Base-by-base conservation (phyloP, 306 rosid genomes). In the Mimosa pudica region DNA sequence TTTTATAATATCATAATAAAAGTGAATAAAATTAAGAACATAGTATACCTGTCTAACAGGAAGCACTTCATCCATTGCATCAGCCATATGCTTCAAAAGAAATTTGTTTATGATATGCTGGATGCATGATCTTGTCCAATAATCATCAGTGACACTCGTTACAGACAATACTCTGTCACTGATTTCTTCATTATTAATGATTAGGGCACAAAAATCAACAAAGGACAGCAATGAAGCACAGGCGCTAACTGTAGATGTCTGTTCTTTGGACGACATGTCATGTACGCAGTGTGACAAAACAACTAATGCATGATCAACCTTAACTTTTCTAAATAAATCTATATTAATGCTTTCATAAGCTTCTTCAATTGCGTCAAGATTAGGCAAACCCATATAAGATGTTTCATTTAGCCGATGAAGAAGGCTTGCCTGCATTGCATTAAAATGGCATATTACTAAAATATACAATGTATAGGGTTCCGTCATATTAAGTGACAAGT, bases 251-350 rank as follows among this genome's bases (percentile, higher is more conserved):
- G 91, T 77, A 80, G 89, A 85, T 73, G 88, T 91, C 67, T 88
- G 83, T 78, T 95, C 98, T 74, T 75, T 88, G 63, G 97, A 91
- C 49, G 95, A 85, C 97, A 95, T 89, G 87, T 95, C 95, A 82
- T 82, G 89, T 81, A 95, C 98, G 82, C 89, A 95, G 79, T 95
- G 98, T 20, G 98, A 91, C 83, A 95, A 80, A 84, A 95, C 77
- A 81, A 95, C 86, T 73, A 90, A 83, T 55, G 92, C 89, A 46
- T 92, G 97, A 58, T 92, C 91, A 76, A 82, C 90, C 47, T 54
- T 85, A 52, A 89, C 68, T 7, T 63, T 63, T 84, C 76, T 63
- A 82, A 95, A 95, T 70, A 95, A 89, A 80, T 91, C 88, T 47
- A 45, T 77, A 73, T 81, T 79, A 52, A 92, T 90, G 79, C 71